Base-by-base conservation (phyloP, 139 green algal genomes). In the Trebouxia sp. region DNA sequence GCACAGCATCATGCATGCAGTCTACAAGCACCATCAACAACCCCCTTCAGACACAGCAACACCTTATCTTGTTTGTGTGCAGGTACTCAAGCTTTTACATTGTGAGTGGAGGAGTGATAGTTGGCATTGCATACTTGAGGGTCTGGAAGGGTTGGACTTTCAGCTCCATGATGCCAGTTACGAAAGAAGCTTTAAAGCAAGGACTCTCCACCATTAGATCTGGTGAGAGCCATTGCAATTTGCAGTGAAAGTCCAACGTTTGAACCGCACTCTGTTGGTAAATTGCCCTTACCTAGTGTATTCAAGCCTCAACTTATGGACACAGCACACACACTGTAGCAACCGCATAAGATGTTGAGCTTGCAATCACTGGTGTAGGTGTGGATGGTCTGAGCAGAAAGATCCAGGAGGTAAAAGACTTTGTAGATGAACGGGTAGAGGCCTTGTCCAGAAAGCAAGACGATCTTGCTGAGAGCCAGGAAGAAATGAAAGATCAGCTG, bases 361-460 rank as follows among this genome's bases (percentile, higher is more conserved):
- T 9, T 70, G 51, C 15, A 14, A 28, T 8, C 22, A 47, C 7
- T n/a, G 7, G 32, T 62, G 45, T 78, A 87, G 85, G 85, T 24
- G 47, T 89, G 45, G 85, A 88, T 37, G 58, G 76, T 14, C 74
- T 89, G 39, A 66, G 62, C 22, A 41, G 42, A n/a, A 70, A 74
- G 37, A 41, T 89, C 17, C 42, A 62, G 0, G 50, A 82, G 1
- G 84, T 89, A 2, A 85, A 85, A 53, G 50, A 76, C 4, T 70
- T 58, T 65, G 65, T 89, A 76, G 79, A 87, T 67, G 56, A 82
- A 62, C 80, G 80, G 42, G 81, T 89, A 11, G 56, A 80, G 11
- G 47, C 32, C 2, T n/a, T 89, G 30, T 67, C 35, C n/a, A 47
- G 22, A 28, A 79, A 79, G 82, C 85, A 89, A 81, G 85, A 89